Percentiles rank a stretch among this genome's conserved stretches.
phyloP scores from a whole-genome alignment of 768 basidiomycete genomes.

The Pulveroboletus ravenelii region DNA sequence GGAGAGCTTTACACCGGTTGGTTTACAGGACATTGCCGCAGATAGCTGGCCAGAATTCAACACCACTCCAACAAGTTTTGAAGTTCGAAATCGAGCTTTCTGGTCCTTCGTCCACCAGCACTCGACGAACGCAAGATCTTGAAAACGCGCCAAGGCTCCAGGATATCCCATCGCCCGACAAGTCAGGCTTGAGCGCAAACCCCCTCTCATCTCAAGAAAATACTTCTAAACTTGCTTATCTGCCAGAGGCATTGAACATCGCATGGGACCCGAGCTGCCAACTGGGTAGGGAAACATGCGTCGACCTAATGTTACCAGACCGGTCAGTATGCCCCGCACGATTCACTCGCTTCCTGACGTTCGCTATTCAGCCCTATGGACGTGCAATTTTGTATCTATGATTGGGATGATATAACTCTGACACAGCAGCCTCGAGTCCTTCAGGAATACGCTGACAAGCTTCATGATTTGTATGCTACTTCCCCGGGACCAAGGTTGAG shows the following conservation, averaged over 20 bases:
- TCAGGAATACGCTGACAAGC: constrained; percentile 35
- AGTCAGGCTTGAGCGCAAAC: neutral
- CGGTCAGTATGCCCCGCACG: constrained; percentile 34
- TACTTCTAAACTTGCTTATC: neutral
- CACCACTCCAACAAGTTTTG: constrained; percentile 24
- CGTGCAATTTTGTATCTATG: constrained; percentile 44
- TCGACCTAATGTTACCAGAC: constrained; percentile 56
- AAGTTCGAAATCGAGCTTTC: constrained; percentile 39
- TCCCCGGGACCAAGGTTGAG: neutral
- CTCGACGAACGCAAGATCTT: neutral
- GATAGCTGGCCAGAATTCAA: constrained; percentile 2
- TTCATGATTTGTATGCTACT: constrained; percentile 42
- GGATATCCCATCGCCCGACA: neutral
- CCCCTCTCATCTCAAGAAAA: neutral
- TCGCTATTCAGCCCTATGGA: constrained; percentile 47
- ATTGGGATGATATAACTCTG: constrained; percentile 25
- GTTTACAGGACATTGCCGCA: constrained; percentile 39
- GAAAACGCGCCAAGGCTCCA: neutral
- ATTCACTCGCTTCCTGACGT: constrained; percentile 2
- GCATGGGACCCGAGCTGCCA: constrained; percentile 26
- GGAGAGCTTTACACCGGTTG: constrained; percentile 42
- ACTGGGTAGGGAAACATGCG: constrained; percentile 33
- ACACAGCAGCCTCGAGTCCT: constrained; percentile 40
- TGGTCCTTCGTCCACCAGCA: neutral
- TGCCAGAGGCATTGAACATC: neutral